Base-by-base conservation (phyloP, 352 stramenopile species). In the Phytophthora syringae region DNA sequence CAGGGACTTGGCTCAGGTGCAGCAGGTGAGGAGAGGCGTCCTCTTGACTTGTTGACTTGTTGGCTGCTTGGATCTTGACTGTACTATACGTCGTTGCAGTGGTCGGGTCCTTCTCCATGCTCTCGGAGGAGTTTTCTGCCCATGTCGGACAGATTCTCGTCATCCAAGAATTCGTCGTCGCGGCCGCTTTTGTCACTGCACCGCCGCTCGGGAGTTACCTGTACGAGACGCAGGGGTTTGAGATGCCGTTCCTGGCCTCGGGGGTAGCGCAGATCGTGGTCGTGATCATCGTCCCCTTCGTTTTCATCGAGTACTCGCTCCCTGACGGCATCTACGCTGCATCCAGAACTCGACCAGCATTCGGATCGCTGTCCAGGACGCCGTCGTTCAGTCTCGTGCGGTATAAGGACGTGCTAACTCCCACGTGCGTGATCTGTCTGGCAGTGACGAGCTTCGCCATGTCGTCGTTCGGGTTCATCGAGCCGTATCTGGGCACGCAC, bases 291-390 rank as follows among this genome's bases (percentile, higher is more conserved):
- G 65, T 90, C 3, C 83, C 83, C 9, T 86, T 88, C 48, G 55
- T 90, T 44, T 92, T 92, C 60, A 86, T 92, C 58, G 83, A 92
- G 55, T 92, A 92, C 62, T 77, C 76, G 36, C 77, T 92, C 3
- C 74, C 80, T 3, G 83, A 92, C 60, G 83, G 83, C 1, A 70
- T 89, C 7, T 84, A 86, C 54, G 63, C 67, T 3, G 6, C 53
- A 11, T 39, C 69, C n/a, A 61, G 39, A 42, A 43, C 52, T 13
- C 44, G 45, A 28, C 49, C 55, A 16, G 52, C 60, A 10, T 60
- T 71, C 11, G 43, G 63, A 16, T 50, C 56, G 12, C 34, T 74
- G 18, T 67, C 61, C 37, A 70, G 36, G 10, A 40, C 51, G 9
- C 54, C 70, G 9, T 71, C 81, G 3, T 78, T 82, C 60, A 69